phyloP scores from a whole-genome alignment of 2,329 filamentous ascomycete genomes.

The Eutypella sp. region DNA sequence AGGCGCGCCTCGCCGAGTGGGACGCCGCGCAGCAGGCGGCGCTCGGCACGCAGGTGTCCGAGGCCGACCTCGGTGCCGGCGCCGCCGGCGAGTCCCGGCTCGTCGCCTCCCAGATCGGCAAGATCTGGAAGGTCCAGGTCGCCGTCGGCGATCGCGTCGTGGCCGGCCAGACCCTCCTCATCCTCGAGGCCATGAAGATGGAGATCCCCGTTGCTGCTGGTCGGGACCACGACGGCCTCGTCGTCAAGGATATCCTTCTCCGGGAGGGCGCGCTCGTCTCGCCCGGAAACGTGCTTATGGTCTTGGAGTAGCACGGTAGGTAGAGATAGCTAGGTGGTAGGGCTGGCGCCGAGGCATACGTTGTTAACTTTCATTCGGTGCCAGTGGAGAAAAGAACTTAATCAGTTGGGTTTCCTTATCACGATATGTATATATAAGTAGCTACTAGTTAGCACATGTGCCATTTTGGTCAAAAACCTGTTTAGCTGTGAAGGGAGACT shows the following conservation, averaged over 20 bases:
- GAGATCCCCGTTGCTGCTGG: constrained; percentile 39
- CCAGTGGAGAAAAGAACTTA: no score
- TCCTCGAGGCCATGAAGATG: constrained; percentile 55
- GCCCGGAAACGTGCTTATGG: constrained; percentile 9
- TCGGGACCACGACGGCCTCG: constrained; percentile 9
- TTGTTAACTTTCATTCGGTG: no score
- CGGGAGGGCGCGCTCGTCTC: constrained; percentile 11
- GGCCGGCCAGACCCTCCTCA: constrained; percentile 36
- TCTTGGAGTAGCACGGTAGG: no score
- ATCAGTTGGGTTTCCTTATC: no score
- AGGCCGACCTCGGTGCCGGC: constrained; percentile 11
- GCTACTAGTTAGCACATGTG: no score
- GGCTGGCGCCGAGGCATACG: no score
- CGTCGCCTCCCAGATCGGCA: constrained; percentile 42
- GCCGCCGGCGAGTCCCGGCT: constrained; percentile 23
- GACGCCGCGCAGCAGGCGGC: constrained; percentile 16
- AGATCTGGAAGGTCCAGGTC: constrained; percentile 48
- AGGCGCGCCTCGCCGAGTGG: constrained; percentile 27
- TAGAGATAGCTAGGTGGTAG: no score
- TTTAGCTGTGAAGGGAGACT: no score
- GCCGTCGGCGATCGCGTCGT: constrained; percentile 36
- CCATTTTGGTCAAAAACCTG: no score
- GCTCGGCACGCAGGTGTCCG: constrained; percentile 8
- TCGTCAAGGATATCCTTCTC: constrained; percentile 12
- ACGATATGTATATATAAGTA: no score